These are phyloP conservation scores for Gossypium thurberi DNA, from an alignment of 345 rosid species.

Conservation along the genomic window DNA sequence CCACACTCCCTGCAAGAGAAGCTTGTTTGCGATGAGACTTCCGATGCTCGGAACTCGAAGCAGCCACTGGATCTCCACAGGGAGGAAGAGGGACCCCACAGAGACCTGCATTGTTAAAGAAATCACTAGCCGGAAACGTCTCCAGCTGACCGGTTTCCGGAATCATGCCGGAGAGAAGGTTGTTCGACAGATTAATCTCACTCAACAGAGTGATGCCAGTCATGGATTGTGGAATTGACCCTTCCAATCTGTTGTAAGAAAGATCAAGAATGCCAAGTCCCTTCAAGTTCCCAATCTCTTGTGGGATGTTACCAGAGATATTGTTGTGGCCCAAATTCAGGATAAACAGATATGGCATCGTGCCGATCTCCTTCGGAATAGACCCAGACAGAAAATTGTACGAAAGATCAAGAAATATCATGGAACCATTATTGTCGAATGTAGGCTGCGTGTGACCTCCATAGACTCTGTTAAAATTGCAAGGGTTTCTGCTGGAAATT, in stretches of 20 bases:
- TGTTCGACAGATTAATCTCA: slow-evolving; percentile 76
- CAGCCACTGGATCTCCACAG: slow-evolving; percentile 31
- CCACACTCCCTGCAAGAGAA: slow-evolving; percentile 68
- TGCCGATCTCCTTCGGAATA: slow-evolving; percentile 82
- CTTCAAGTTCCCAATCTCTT: slow-evolving; percentile 60
- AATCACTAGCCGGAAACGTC: slow-evolving; percentile 56
- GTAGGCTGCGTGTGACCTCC: slow-evolving; percentile 66
- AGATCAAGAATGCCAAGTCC: slow-evolving; percentile 80
- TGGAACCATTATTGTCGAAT: slow-evolving; percentile 80
- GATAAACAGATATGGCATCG: slow-evolving; percentile 56
- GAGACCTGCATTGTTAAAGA: slow-evolving; percentile 70
- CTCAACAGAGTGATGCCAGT: slow-evolving; percentile 45
- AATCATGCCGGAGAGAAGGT: slow-evolving; percentile 58
- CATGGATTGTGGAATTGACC: slow-evolving; percentile 63
- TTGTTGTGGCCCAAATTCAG: slow-evolving; percentile 80
- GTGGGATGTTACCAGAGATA: slow-evolving; percentile 63
- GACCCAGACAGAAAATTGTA: slow-evolving; percentile 61
- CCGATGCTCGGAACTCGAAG: slow-evolving; percentile 33
- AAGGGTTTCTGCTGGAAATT: slow-evolving; percentile 68
- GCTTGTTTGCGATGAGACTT: slow-evolving; percentile 46
- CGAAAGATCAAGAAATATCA: slow-evolving; percentile 87
- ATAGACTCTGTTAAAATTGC: slow-evolving; percentile 66
- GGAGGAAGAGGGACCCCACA: slow-evolving; percentile 72
- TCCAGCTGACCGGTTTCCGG: slow-evolving; percentile 79
- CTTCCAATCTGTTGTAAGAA: slow-evolving; percentile 60